Percentiles rank a stretch among this genome's conserved stretches.
These are phyloP conservation scores for Codiaeum variegatum DNA, from an alignment of 441 rosid species.

Conservation along the genomic window DNA sequence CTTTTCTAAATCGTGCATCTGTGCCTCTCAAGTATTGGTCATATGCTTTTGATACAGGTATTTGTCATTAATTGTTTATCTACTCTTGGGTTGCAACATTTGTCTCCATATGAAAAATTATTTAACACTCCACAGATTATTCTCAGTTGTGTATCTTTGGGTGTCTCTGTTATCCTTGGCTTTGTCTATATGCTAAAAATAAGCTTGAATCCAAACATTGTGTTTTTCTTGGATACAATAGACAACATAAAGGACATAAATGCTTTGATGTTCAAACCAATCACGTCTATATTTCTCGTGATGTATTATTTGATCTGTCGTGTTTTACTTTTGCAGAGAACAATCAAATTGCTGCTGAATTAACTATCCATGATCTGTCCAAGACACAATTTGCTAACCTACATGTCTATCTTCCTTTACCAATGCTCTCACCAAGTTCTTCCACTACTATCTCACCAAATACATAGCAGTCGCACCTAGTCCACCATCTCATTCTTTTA, in stretches of 20 bases:
- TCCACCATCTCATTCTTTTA: too few species aligned
- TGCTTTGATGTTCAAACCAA: not conserved
- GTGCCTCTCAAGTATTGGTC: not conserved
- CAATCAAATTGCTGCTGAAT: not conserved
- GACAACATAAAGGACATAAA: not conserved
- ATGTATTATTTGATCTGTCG: not conserved
- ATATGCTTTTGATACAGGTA: not conserved
- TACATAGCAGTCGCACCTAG: too few species aligned
- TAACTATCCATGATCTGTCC: not conserved
- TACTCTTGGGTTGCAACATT: not conserved
- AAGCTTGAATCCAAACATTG: not conserved
- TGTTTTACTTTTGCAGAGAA: not conserved
- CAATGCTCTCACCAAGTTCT: too few species aligned
- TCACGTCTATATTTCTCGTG: not conserved
- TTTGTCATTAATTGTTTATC: not conserved
- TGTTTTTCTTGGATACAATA: not conserved
- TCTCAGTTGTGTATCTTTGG: not conserved
- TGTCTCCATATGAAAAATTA: not conserved
- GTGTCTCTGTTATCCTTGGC: not conserved
- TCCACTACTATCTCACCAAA: too few species aligned
- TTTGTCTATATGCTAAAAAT: not conserved
- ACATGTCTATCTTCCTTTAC: not conserved
- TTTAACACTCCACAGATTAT: not conserved
- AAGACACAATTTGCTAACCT: not conserved
- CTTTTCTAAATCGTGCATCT: not conserved